These are phyloP conservation scores for Penicillium sp. DNA, from an alignment of 2,329 filamentous ascomycete species.

Conservation along the genomic window DNA sequence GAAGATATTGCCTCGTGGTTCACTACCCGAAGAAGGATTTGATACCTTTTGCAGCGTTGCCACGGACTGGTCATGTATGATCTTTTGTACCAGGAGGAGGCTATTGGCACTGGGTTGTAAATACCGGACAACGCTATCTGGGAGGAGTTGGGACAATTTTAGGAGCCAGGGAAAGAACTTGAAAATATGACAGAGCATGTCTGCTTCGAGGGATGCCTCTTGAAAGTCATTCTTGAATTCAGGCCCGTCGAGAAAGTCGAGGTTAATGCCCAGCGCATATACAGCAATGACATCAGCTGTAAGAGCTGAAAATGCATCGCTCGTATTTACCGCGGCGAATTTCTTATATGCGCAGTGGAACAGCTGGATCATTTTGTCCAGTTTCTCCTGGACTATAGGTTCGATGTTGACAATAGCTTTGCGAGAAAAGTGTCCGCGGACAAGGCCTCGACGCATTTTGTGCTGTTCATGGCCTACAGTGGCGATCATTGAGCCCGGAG, in stretches of 20 bases:
- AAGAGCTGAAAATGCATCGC: slow-evolving; percentile 24
- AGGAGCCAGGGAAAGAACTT: slow-evolving; percentile 10
- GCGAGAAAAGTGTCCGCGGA: slow-evolving; percentile 49
- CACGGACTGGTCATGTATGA: neutral
- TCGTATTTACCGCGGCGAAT: slow-evolving; percentile 12
- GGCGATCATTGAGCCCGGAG: slow-evolving; percentile 21
- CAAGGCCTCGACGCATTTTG: slow-evolving; percentile 39
- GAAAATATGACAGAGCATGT: slow-evolving; percentile 7
- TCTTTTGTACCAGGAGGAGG: neutral
- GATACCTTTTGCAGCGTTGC: neutral
- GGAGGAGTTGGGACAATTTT: neutral
- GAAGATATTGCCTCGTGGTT: neutral
- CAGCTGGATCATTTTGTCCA: slow-evolving; percentile 16
- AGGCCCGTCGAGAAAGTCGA: slow-evolving; percentile 8
- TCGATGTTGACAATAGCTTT: slow-evolving; percentile 37
- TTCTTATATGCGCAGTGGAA: slow-evolving; percentile 12
- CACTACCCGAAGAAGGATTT: neutral
- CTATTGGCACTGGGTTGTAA: neutral
- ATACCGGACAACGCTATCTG: neutral
- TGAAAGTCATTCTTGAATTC: slow-evolving; percentile 9
- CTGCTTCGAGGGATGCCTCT: slow-evolving; percentile 3
- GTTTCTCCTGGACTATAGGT: slow-evolving; percentile 32
- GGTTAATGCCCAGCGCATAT: slow-evolving; percentile 11
- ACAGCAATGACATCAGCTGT: slow-evolving; percentile 37
- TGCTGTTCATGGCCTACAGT: slow-evolving; percentile 45